Conservation (phyloP, 164 flowering plant species). For the Chimonanthus salicifolius region DNA sequence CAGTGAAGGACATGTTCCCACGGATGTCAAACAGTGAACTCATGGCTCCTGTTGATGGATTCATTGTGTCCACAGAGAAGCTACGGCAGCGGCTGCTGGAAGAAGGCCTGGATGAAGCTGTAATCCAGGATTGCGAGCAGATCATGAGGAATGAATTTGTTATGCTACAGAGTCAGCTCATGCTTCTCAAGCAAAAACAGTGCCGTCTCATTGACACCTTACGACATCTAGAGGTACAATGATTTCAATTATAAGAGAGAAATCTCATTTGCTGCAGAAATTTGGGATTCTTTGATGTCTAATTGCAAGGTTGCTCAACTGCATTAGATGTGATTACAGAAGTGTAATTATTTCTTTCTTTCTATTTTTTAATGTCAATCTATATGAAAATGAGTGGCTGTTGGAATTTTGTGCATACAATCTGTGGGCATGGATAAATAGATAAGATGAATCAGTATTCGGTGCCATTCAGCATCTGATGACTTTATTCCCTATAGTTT, state of each 20-base stretch:
- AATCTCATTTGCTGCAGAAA: slow-evolving; percentile 1
- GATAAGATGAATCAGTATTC: neutral
- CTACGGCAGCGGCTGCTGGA: slow-evolving; percentile 64
- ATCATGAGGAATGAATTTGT: slow-evolving; percentile 52
- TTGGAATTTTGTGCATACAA: neutral
- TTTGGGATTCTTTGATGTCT: neutral
- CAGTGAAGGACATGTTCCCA: slow-evolving; percentile 92
- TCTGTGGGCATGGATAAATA: neutral
- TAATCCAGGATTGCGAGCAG: slow-evolving; percentile 54
- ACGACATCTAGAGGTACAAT: slow-evolving; percentile 86
- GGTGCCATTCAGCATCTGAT: neutral
- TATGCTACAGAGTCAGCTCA: slow-evolving; percentile 46
- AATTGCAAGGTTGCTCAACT: neutral
- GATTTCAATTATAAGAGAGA: neutral
- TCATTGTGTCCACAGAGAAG: slow-evolving; percentile 65
- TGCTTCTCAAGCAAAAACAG: slow-evolving; percentile 82
- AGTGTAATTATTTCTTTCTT: neutral
- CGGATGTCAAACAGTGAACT: slow-evolving; percentile 83
- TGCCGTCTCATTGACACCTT: slow-evolving; percentile 62
- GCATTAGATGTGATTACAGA: neutral
- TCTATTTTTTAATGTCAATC: neutral
- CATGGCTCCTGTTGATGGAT: slow-evolving; percentile 47
- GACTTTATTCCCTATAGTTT: no score
- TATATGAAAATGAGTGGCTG: neutral
- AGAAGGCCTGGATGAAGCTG: slow-evolving; percentile 69